Percentiles rank a stretch among this genome's conserved stretches.
Evolutionary conservation across 192 early-diverging fungal species (phyloP).

Genomic region (Backusella psychrophila): DNA sequence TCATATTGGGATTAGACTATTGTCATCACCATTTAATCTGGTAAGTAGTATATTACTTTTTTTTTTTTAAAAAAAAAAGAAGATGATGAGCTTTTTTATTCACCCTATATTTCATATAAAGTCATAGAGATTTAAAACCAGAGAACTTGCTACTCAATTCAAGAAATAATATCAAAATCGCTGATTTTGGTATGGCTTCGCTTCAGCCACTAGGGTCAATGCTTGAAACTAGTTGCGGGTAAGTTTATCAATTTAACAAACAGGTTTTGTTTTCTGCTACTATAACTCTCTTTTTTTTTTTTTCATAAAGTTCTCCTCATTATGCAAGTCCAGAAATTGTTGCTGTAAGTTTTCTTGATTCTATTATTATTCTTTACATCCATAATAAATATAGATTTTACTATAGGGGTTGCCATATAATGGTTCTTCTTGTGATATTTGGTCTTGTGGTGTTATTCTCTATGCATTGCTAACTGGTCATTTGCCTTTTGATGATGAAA

Average conservation of each 20-base stretch:
- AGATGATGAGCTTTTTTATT: too few species aligned
- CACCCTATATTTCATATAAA: neutral
- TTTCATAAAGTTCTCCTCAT: conserved; percentile 56
- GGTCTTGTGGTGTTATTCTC: conserved; percentile 74
- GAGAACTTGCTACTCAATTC: conserved; percentile 64
- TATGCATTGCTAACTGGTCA: conserved; percentile 70
- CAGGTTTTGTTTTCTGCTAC: conserved; percentile 2
- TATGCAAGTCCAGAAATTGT: conserved; percentile 78
- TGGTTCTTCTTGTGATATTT: conserved; percentile 68
- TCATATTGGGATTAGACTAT: conserved; percentile 63
- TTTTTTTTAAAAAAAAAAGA: too few species aligned
- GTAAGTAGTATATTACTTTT: conserved; percentile 31
- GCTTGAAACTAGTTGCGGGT: conserved; percentile 71
- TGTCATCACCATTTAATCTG: conserved; percentile 70
- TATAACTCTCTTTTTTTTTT: conserved; percentile 31
- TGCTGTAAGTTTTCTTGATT: conserved; percentile 36
- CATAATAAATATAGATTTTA: neutral
- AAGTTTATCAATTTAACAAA: conserved; percentile 22
- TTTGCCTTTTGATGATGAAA: conserved; percentile 79
- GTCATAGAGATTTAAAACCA: conserved; percentile 93
- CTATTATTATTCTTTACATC: neutral
- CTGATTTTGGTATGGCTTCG: conserved; percentile 91
- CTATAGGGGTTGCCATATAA: conserved; percentile 59
- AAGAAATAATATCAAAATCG: conserved; percentile 78
- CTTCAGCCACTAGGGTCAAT: conserved; percentile 46